These are phyloP conservation scores for Yarrowia bubula DNA, from an alignment of 805 yeast species.

Conservation along the genomic window DNA sequence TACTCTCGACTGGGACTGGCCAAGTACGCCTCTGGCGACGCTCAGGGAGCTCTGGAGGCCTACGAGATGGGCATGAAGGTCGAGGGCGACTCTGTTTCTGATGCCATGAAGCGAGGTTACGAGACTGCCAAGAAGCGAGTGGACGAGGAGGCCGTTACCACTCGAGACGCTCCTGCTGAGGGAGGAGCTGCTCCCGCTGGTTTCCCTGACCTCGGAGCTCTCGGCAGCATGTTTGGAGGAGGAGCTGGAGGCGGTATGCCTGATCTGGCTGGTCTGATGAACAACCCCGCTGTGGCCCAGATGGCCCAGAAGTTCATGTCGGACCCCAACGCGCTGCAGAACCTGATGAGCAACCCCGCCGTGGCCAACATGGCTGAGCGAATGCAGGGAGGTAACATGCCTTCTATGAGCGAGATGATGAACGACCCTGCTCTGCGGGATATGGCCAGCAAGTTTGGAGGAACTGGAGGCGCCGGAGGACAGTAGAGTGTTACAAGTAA, in stretches of 20 bases:
- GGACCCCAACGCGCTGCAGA: constrained; percentile 72
- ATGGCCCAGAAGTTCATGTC: constrained; percentile 87
- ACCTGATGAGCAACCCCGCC: constrained; percentile 77
- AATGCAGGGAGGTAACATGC: constrained; percentile 55
- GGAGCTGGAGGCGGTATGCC: constrained; percentile 64
- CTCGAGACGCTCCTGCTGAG: constrained; percentile 41
- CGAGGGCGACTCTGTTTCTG: constrained; percentile 82
- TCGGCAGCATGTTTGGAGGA: constrained; percentile 58
- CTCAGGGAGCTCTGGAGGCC: constrained; percentile 85
- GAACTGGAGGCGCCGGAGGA: constrained; percentile 41
- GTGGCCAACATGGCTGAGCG: constrained; percentile 79
- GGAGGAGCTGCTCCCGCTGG: constrained; percentile 45
- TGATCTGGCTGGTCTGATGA: constrained; percentile 65
- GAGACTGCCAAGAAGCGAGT: constrained; percentile 90
- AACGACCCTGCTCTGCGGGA: constrained; percentile 75
- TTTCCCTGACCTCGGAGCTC: constrained; percentile 69
- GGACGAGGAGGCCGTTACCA: constrained; percentile 55
- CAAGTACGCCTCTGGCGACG: constrained; percentile 88
- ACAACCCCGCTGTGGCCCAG: constrained; percentile 87
- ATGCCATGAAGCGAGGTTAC: constrained; percentile 87
- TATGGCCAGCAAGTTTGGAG: constrained; percentile 70
- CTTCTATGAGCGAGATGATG: constrained; percentile 68
- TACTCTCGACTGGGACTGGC: constrained; percentile 95
- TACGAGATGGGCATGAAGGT: constrained; percentile 81
- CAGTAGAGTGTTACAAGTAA: constrained; percentile 29